Evolutionary conservation across 495 filamentous ascomycete genomes (phyloP).

Genomic region (Emericellopsis terricola): DNA sequence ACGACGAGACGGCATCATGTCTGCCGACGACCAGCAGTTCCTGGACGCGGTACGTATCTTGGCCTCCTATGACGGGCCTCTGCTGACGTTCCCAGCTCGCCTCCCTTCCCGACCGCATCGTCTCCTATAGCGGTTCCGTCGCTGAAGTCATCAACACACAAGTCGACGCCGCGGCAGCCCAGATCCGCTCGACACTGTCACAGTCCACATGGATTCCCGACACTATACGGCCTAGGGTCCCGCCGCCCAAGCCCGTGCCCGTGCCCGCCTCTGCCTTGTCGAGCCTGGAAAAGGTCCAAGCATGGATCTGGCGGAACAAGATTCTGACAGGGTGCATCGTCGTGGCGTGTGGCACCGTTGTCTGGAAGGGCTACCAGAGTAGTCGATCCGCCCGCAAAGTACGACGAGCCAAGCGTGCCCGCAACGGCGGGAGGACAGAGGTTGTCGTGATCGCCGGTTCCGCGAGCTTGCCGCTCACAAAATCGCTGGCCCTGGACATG

Average conservation of each 20-base stretch:
- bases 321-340: slow-evolving; percentile 49
- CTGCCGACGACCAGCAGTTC: slow-evolving; percentile 44
- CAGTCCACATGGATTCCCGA: slow-evolving; percentile 52
- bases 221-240: slow-evolving; percentile 41
- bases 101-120: slow-evolving; percentile 53
- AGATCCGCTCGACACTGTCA: slow-evolving; percentile 42
- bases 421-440: slow-evolving; percentile 73
- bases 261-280: slow-evolving; percentile 14
- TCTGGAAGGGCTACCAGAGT: slow-evolving; percentile 44
- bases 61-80: not conserved
- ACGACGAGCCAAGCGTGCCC: slow-evolving; percentile 54
- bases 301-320: slow-evolving; percentile 55
- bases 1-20: slow-evolving; percentile 25
- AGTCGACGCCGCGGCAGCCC: slow-evolving; percentile 48
- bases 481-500: slow-evolving; percentile 64
- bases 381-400: slow-evolving; percentile 42
- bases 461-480: slow-evolving; percentile 60
- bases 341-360: slow-evolving; percentile 47
- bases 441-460: slow-evolving; percentile 82
- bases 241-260: slow-evolving; percentile 27
- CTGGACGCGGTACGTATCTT: slow-evolving; percentile 37
- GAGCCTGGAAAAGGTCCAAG: slow-evolving; percentile 17
- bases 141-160: slow-evolving; percentile 63
- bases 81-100: slow-evolving; percentile 33
- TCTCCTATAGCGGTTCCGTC: slow-evolving; percentile 40